These are phyloP conservation scores for Amylostereum areolatum DNA, from an alignment of 1,284 basidiomycete species.

Conservation along the genomic window DNA sequence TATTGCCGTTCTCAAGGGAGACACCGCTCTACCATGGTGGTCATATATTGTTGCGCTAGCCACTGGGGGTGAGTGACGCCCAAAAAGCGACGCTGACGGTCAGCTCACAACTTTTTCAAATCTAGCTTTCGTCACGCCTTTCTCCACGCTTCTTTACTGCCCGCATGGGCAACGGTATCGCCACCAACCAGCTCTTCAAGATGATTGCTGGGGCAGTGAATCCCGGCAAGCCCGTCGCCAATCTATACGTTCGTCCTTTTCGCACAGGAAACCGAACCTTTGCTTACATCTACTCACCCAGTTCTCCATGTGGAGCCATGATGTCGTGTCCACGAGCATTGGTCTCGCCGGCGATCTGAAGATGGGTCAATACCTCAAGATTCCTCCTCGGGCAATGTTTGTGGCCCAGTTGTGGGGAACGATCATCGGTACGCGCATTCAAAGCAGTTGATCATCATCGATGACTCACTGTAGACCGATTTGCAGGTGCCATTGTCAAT, in stretches of 20 bases:
- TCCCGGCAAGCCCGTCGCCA: conserved; percentile 60
- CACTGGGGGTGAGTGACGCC: too few species aligned
- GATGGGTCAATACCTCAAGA: conserved; percentile 58
- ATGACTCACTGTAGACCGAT: background rate
- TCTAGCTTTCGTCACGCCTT: conserved; percentile 34
- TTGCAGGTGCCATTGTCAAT: conserved; percentile 23
- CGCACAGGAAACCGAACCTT: background rate
- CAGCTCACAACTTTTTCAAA: too few species aligned
- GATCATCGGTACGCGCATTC: conserved; percentile 36
- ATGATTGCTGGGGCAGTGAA: conserved; percentile 61
- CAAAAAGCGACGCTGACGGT: too few species aligned
- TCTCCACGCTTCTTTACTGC: conserved; percentile 37
- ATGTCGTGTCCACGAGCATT: conserved; percentile 48
- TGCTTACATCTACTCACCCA: conserved; percentile 16
- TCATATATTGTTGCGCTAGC: conserved; percentile 41
- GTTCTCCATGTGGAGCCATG: conserved; percentile 64
- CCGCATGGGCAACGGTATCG: conserved; percentile 53
- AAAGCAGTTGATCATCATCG: background rate
- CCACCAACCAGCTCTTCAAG: conserved; percentile 57
- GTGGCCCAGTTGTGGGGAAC: conserved; percentile 62
- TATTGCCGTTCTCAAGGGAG: conserved; percentile 48
- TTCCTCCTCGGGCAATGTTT: conserved; percentile 70
- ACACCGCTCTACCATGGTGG: conserved; percentile 62
- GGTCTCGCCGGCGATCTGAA: conserved; percentile 55
- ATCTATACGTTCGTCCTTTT: conserved; percentile 42